phyloP scores from a whole-genome alignment of 2,329 filamentous ascomycete species.

The Cercospora sp. region DNA sequence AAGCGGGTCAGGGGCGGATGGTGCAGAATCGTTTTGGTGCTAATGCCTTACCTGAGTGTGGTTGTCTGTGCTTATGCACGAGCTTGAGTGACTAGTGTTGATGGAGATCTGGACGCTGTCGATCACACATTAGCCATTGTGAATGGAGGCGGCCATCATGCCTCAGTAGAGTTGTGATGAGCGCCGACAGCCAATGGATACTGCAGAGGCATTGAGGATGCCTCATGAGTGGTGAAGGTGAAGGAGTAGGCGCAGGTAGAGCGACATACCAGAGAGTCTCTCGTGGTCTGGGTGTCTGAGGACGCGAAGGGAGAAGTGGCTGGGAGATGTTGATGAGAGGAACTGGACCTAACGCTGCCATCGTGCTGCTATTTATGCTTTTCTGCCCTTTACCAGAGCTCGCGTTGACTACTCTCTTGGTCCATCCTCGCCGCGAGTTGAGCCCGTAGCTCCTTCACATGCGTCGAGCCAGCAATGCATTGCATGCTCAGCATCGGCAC shows the following conservation, averaged over 20 bases:
- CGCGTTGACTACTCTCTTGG: constrained; percentile 4
- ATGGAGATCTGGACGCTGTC: neutral
- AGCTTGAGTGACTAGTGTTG: constrained; percentile 4
- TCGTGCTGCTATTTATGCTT: constrained; percentile 38
- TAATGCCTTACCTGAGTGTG: constrained; percentile 3
- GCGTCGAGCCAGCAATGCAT: constrained; percentile 21
- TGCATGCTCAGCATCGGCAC: constrained; percentile 21
- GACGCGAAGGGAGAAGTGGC: constrained; percentile 19
- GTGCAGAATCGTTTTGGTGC: constrained; percentile 6
- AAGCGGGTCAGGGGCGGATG: neutral
- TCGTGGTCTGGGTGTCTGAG: constrained; percentile 7
- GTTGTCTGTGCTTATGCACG: constrained; percentile 15
- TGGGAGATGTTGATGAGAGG: constrained; percentile 25
- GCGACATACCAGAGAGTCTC: constrained; percentile 22
- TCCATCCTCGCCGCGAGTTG: constrained; percentile 22
- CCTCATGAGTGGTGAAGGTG: neutral
- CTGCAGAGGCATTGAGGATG: neutral
- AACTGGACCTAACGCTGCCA: constrained; percentile 18
- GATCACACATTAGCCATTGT: constrained; percentile 12
- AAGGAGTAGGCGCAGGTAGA: constrained; percentile 1
- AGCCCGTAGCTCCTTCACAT: constrained; percentile 22
- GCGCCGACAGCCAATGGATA: constrained; percentile 15
- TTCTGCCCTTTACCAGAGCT: constrained; percentile 18
- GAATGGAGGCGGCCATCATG: constrained; percentile 3
- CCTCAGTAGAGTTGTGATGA: neutral